Conservation (phyloP, 768 basidiomycete genomes). For the Boletus fagicola region DNA sequence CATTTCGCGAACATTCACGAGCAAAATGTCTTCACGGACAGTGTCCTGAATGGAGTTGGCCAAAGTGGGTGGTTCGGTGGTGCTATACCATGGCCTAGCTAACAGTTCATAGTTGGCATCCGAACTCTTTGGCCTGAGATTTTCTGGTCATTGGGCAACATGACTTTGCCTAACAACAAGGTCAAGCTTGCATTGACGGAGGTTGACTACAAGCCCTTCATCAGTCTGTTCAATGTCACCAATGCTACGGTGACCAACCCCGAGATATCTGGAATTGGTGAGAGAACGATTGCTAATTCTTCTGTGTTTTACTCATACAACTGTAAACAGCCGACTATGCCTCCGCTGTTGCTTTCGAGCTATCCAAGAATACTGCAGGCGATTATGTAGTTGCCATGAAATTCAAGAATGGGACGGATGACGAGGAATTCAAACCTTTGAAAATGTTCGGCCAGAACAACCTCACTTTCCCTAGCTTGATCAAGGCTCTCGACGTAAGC, state of each 20-base stretch:
- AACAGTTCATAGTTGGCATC: slow-evolving; percentile 61
- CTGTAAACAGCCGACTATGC: slow-evolving; percentile 60
- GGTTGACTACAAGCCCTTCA: slow-evolving; percentile 86
- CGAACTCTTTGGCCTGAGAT: slow-evolving; percentile 73
- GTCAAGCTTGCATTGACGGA: slow-evolving; percentile 74
- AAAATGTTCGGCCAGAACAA: slow-evolving; percentile 58
- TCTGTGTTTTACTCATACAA: neutral
- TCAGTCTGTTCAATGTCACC: slow-evolving; percentile 79
- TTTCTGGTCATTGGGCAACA: slow-evolving; percentile 67
- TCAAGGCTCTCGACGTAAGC: slow-evolving; percentile 21
- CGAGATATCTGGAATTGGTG: slow-evolving; percentile 63
- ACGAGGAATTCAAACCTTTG: slow-evolving; percentile 54
- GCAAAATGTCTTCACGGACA: slow-evolving; percentile 66
- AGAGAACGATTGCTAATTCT: slow-evolving; percentile 27
- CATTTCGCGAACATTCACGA: slow-evolving; percentile 78
- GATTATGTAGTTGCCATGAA: slow-evolving; percentile 73
- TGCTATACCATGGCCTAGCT: neutral
- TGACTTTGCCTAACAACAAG: slow-evolving; percentile 70
- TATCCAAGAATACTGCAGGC: slow-evolving; percentile 59
- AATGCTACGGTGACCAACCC: slow-evolving; percentile 59
- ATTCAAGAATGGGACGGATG: slow-evolving; percentile 74
- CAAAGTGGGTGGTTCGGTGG: slow-evolving; percentile 54
- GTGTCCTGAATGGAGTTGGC: slow-evolving; percentile 57
- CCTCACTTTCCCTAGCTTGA: slow-evolving; percentile 20
- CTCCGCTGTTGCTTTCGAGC: slow-evolving; percentile 71